Evolutionary conservation across 78 protist genomes (phyloP).

Genomic region (Chrysochromulina parva): DNA sequence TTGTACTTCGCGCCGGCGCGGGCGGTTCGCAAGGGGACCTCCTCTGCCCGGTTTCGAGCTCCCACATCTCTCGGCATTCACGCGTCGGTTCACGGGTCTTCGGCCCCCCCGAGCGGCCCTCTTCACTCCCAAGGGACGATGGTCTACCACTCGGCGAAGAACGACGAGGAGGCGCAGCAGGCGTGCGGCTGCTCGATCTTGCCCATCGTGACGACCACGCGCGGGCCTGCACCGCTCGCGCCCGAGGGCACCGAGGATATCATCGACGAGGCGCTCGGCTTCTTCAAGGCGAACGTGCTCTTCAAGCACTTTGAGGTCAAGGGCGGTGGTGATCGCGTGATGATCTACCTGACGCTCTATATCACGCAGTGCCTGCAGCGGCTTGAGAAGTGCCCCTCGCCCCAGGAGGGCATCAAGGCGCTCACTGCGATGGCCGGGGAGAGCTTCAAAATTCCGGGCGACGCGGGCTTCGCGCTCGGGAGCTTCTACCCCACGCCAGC

Average conservation of each 20-base stretch:
- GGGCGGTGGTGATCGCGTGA: constrained; percentile 88
- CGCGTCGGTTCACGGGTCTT: no score
- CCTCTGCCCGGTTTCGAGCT: no score
- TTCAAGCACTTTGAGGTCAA: constrained; percentile 85
- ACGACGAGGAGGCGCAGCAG: background rate
- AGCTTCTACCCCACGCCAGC: constrained; percentile 64
- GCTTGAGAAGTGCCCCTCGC: background rate
- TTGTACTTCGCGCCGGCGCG: no score
- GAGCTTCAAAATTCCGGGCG: constrained; percentile 85
- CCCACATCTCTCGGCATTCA: no score
- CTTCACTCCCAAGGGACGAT: no score
- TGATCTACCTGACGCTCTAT: constrained; percentile 89
- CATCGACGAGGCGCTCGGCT: constrained; percentile 86
- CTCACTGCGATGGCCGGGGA: constrained; percentile 72
- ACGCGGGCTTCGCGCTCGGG: constrained; percentile 69
- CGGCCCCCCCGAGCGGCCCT: no score
- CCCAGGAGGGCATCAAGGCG: background rate
- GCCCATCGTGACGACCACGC: background rate
- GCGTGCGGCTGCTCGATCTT: background rate
- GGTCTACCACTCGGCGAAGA: no score
- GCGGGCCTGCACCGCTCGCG: background rate
- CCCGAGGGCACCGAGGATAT: constrained; percentile 64
- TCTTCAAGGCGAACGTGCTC: constrained; percentile 90
- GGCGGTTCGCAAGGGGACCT: no score
- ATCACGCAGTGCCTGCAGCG: constrained; percentile 76